Evolutionary conservation across 176 grass and related monocot genomes (phyloP).

Genomic region (Aegilops speltoides): DNA sequence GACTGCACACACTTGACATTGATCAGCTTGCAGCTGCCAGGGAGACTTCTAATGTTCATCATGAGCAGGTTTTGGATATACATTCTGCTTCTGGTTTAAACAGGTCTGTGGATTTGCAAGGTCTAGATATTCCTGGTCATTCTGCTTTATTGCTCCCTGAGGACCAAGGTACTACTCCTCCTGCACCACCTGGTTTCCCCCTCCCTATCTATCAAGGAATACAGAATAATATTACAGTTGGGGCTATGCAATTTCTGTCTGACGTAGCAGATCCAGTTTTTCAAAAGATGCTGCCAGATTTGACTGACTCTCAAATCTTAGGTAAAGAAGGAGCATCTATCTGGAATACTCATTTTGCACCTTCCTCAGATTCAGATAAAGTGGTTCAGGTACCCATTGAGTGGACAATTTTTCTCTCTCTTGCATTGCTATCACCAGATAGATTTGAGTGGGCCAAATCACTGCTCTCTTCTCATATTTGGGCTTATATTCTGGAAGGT

Average conservation of each 20-base stretch:
- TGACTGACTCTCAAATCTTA: not conserved
- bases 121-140: too few species aligned
- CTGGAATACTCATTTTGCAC: not conserved
- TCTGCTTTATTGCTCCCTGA: too few species aligned
- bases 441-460: not conserved
- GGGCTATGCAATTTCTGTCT: not conserved
- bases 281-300: not conserved
- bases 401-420: not conserved
- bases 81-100: too few species aligned
- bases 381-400: not conserved
- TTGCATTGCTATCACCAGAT: not conserved
- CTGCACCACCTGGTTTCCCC: not conserved
- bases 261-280: not conserved
- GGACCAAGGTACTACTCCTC: not conserved
- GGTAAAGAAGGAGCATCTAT: not conserved
- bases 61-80: too few species aligned
- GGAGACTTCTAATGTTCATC: too few species aligned
- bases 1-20: too few species aligned
- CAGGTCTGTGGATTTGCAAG: too few species aligned
- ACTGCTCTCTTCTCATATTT: too few species aligned
- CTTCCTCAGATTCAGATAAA: not conserved
- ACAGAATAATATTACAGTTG: not conserved
- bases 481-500: too few species aligned
- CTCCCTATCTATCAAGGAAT: not conserved
- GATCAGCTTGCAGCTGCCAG: too few species aligned